A percentile compares a stretch with the other conserved stretches of the same genome.
These are phyloP conservation scores for Solanum bukasovii DNA, from an alignment of 257 asterid species.

Conservation along the genomic window DNA sequence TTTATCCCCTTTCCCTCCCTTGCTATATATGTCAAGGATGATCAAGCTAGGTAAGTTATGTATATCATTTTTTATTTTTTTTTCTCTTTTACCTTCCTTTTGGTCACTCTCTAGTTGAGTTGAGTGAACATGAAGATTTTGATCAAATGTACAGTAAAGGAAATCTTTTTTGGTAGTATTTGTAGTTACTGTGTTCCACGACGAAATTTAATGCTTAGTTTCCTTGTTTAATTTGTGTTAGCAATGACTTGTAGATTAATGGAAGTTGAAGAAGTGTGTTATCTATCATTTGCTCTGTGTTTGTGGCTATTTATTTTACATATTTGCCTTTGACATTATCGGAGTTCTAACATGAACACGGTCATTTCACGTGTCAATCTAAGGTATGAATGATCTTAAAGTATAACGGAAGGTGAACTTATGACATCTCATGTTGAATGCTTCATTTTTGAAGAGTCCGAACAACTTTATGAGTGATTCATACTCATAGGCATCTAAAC, in stretches of 20 bases:
- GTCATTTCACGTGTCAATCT: no score
- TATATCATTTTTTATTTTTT: neutral
- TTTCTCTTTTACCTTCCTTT: neutral
- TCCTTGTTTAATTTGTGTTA: neutral
- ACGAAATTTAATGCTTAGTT: neutral
- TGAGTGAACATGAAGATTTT: constrained; percentile 2
- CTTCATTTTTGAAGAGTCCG: neutral
- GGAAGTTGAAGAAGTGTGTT: neutral
- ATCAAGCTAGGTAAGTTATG: neutral
- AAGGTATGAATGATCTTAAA: neutral
- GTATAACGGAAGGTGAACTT: neutral
- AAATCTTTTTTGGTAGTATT: neutral
- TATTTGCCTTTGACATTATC: neutral
- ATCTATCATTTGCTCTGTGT: neutral
- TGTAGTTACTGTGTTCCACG: neutral
- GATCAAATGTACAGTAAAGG: constrained; percentile 3
- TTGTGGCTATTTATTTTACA: neutral
- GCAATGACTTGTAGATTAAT: neutral
- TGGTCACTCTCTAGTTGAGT: neutral
- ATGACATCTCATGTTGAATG: neutral
- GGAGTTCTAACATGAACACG: neutral
- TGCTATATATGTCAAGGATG: neutral
- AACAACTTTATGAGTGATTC: neutral
- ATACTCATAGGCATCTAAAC: neutral
- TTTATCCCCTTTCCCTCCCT: neutral